phyloP scores from a whole-genome alignment of 2,329 filamentous ascomycete genomes.

The Coniochaeta sp. region DNA sequence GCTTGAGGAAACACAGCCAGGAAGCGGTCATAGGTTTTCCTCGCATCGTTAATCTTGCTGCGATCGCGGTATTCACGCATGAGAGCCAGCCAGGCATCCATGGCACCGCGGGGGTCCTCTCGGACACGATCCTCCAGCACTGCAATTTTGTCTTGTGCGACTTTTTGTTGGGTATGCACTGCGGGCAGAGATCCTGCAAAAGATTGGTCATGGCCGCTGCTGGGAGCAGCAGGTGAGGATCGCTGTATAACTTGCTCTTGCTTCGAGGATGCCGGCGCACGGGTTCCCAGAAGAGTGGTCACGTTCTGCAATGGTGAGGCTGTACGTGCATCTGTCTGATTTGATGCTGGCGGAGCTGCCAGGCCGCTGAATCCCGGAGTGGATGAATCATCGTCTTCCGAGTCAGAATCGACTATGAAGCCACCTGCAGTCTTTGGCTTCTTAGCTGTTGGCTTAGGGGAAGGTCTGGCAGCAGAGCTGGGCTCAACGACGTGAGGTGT shows the following conservation, averaged over 20 bases:
- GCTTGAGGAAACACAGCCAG: constrained; percentile 81
- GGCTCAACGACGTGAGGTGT: constrained; percentile 20
- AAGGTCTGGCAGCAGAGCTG: constrained; percentile 19
- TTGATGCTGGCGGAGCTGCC: constrained; percentile 7
- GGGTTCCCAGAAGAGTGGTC: constrained; percentile 17
- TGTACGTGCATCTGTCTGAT: constrained; percentile 6
- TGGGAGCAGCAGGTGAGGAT: constrained; percentile 12
- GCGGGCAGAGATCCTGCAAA: constrained; percentile 11
- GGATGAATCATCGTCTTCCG: constrained; percentile 36
- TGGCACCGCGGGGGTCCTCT: constrained; percentile 86
- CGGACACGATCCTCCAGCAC: constrained; percentile 85
- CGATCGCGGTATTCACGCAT: constrained; percentile 78
- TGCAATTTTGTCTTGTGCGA: constrained; percentile 64
- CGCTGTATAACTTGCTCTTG: constrained; percentile 10
- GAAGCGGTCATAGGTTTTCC: constrained; percentile 78
- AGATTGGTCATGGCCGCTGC: constrained; percentile 18
- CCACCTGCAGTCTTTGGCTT: constrained; percentile 55
- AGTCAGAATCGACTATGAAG: constrained; percentile 53
- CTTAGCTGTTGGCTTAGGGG: constrained; percentile 31
- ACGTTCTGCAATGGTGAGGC: constrained; percentile 12
- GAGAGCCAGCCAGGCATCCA: constrained; percentile 83
- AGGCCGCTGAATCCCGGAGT: constrained; percentile 15
- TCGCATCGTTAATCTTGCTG: constrained; percentile 73
- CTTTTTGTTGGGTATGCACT: constrained; percentile 14
- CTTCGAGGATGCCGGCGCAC: constrained; percentile 19